Conservation (phyloP, 108 stramenopile genomes). For the Nitzschia inconspicua region DNA sequence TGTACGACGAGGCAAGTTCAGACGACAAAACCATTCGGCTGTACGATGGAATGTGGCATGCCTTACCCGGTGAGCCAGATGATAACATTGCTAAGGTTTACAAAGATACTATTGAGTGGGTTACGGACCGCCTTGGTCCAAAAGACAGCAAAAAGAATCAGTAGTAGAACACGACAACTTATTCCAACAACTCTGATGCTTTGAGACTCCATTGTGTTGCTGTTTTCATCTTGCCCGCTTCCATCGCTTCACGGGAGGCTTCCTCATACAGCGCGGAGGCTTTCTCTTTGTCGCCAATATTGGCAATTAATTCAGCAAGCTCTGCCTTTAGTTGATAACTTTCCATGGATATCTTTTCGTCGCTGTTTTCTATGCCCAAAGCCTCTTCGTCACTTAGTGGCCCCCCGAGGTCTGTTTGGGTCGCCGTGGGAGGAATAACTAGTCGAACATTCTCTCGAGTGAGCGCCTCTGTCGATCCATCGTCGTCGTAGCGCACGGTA, state of each 20-base stretch:
- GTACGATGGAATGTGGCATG: constrained; percentile 62
- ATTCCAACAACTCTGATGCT: constrained; percentile 42
- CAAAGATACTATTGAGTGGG: constrained; percentile 45
- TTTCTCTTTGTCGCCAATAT: constrained; percentile 25
- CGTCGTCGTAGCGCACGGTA: constrained; percentile 63
- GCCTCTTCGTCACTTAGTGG: constrained; percentile 69
- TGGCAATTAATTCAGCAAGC: constrained; percentile 53
- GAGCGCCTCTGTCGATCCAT: constrained; percentile 62
- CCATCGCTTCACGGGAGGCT: constrained; percentile 61
- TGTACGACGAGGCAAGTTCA: constrained; percentile 54
- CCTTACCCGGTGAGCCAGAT: constrained; percentile 35
- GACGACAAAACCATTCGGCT: constrained; percentile 57
- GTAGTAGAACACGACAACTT: not conserved
- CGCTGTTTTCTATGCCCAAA: constrained; percentile 42
- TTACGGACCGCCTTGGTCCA: constrained; percentile 21
- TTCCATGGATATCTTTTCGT: constrained; percentile 52
- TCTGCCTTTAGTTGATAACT: constrained; percentile 62
- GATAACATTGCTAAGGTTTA: constrained; percentile 44
- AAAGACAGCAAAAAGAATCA: not conserved
- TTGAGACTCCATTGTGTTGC: constrained; percentile 69
- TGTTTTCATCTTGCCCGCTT: constrained; percentile 61
- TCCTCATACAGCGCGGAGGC: constrained; percentile 50
- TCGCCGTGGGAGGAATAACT: constrained; percentile 25
- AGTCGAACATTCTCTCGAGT: constrained; percentile 47
- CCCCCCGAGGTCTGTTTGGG: constrained; percentile 35